Conservation (phyloP, 2,329 filamentous ascomycete species). For the Blastomyces parvus region DNA sequence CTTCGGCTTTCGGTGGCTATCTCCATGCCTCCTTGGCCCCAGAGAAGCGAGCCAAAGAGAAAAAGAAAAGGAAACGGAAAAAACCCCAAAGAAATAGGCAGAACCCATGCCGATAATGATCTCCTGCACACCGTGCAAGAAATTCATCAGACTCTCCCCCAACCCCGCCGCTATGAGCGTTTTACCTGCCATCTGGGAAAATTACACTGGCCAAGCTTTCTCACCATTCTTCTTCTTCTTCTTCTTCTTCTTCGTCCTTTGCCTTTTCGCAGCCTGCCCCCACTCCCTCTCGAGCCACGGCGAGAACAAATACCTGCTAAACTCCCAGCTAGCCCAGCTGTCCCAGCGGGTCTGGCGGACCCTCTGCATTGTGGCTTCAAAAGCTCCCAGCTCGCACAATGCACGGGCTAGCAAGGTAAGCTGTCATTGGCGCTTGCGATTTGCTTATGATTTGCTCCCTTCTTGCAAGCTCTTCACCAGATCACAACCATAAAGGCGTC, state of each 20-base stretch:
- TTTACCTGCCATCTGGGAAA: neutral
- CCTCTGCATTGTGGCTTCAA: neutral
- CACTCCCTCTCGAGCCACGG: neutral
- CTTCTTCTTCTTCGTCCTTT: too few species aligned
- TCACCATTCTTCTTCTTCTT: too few species aligned
- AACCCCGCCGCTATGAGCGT: neutral
- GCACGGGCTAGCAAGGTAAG: neutral
- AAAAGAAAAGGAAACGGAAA: too few species aligned
- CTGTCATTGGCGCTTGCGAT: neutral
- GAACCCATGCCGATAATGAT: neutral
- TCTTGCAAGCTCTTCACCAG: neutral
- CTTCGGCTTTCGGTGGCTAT: neutral
- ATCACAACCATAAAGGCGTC: neutral
- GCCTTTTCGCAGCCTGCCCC: neutral
- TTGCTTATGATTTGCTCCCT: too few species aligned
- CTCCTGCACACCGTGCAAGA: too few species aligned
- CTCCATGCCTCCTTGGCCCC: neutral
- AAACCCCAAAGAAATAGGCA: too few species aligned
- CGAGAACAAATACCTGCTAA: too few species aligned
- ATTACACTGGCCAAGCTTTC: too few species aligned
- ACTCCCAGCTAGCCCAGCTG: neutral
- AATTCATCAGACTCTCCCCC: too few species aligned
- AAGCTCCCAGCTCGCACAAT: neutral
- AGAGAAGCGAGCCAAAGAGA: too few species aligned
- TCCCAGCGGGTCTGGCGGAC: neutral